Conservation (phyloP, 78 protist genomes). For the Dictyostelium intermedium region DNA sequence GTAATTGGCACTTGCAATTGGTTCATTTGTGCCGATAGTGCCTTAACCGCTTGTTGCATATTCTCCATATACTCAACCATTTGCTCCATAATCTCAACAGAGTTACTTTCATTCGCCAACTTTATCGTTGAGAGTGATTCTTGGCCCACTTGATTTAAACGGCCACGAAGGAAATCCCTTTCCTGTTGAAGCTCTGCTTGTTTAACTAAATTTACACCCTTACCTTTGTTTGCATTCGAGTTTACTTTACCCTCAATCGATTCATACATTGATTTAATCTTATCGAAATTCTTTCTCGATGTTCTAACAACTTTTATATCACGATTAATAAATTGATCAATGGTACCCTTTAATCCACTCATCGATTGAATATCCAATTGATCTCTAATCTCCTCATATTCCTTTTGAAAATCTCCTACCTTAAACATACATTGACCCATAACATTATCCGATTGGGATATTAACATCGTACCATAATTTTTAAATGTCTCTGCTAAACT, state of each 20-base stretch:
- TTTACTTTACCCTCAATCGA: conserved; percentile 9
- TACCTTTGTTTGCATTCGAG: conserved; percentile 39
- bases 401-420: conserved; percentile 68
- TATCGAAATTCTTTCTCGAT: conserved; percentile 52
- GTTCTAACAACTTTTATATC: conserved; percentile 54
- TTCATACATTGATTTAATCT: conserved; percentile 48
- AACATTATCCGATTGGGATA: conserved; percentile 60
- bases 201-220: conserved; percentile 61
- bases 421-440: conserved; percentile 75
- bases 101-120: conserved; percentile 38
- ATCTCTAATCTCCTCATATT: conserved; percentile 50
- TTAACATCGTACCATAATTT: conserved; percentile 78
- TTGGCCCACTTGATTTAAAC: conserved; percentile 19
- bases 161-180: conserved; percentile 39
- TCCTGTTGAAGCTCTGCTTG: conserved; percentile 76
- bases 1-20: conserved; percentile 18
- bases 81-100: conserved; percentile 70
- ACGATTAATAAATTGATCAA: conserved; percentile 58
- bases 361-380: conserved; percentile 31
- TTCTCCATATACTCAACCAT: conserved; percentile 59
- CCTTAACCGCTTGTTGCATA: background rate
- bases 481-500: conserved; percentile 78
- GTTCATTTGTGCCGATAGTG: conserved; percentile 4
- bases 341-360: conserved; percentile 41
- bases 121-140: conserved; percentile 35